phyloP scores from a whole-genome alignment of 495 filamentous ascomycete genomes.

The Parachaetomium inaequale region DNA sequence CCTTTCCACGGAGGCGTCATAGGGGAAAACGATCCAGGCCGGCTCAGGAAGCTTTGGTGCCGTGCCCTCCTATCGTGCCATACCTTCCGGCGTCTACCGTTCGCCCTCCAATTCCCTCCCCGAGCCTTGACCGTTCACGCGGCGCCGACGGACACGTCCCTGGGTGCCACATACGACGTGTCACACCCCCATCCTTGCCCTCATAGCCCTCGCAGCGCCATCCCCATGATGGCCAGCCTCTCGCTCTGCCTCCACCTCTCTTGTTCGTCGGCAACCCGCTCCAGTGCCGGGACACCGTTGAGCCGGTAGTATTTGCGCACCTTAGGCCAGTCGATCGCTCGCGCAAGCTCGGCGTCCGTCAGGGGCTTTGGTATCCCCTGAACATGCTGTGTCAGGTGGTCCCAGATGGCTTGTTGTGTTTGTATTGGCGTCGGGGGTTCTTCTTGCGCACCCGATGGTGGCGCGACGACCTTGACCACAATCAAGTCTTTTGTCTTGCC shows the following conservation, averaged over 20 bases:
- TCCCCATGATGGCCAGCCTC: slow-evolving; percentile 59
- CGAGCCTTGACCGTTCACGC: neutral
- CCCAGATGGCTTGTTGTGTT: slow-evolving; percentile 54
- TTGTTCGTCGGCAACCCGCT: slow-evolving; percentile 32
- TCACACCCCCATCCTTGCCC: neutral
- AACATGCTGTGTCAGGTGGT: slow-evolving; percentile 60
- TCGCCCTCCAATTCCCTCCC: no score
- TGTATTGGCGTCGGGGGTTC: slow-evolving; percentile 16
- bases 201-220: slow-evolving; percentile 67
- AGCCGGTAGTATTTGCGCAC: slow-evolving; percentile 84
- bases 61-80: no score
- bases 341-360: slow-evolving; percentile 56
- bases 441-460: neutral
- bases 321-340: slow-evolving; percentile 60
- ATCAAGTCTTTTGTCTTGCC: slow-evolving; percentile 62
- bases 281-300: slow-evolving; percentile 48
- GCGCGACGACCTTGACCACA: slow-evolving; percentile 63
- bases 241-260: slow-evolving; percentile 54
- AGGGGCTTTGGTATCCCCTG: slow-evolving; percentile 60
- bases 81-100: no score
- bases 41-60: no score
- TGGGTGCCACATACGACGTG: neutral
- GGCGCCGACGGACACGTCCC: neutral
- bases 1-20: no score
- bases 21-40: no score